These are phyloP conservation scores for Botrytis tulipae DNA, from an alignment of 2,329 filamentous ascomycete genomes.

Conservation along the genomic window DNA sequence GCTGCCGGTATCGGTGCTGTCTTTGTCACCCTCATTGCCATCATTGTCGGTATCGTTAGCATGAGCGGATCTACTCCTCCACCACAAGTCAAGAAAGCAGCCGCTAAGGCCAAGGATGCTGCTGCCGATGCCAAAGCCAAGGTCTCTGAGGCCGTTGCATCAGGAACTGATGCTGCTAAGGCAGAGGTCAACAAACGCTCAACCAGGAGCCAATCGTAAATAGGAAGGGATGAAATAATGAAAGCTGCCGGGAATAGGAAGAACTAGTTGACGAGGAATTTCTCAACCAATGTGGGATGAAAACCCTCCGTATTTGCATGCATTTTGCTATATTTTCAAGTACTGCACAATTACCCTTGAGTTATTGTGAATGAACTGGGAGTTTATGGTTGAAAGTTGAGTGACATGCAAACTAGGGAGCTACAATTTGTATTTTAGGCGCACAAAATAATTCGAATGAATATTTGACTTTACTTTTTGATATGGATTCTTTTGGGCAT, in stretches of 20 bases:
- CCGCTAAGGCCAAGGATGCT: constrained; percentile 64
- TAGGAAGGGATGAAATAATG: constrained; percentile 47
- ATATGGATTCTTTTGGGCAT: background rate
- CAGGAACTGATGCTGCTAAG: constrained; percentile 72
- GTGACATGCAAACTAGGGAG: background rate
- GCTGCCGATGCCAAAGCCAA: constrained; percentile 75
- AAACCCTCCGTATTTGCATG: background rate
- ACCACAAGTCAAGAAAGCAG: constrained; percentile 71
- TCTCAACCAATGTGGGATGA: background rate
- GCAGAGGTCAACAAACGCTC: constrained; percentile 42
- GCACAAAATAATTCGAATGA: constrained; percentile 20
- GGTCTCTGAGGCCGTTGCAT: constrained; percentile 56
- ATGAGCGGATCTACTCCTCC: constrained; percentile 64
- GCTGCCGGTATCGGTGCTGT: constrained; percentile 75
- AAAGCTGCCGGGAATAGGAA: background rate
- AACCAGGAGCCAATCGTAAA: constrained; percentile 37
- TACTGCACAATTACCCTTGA: background rate
- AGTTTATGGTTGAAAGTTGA: constrained; percentile 3
- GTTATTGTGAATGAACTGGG: background rate
- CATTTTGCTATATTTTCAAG: constrained; percentile 10
- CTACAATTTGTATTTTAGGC: constrained; percentile 22
- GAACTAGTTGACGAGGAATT: background rate
- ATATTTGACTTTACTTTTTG: constrained; percentile 3
- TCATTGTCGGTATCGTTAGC: constrained; percentile 66
- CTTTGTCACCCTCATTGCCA: constrained; percentile 64